A percentile compares a stretch with the other conserved stretches of the same genome.
Evolutionary conservation across 352 stramenopile species (phyloP).

Genomic region (Lagenidium sp.): DNA sequence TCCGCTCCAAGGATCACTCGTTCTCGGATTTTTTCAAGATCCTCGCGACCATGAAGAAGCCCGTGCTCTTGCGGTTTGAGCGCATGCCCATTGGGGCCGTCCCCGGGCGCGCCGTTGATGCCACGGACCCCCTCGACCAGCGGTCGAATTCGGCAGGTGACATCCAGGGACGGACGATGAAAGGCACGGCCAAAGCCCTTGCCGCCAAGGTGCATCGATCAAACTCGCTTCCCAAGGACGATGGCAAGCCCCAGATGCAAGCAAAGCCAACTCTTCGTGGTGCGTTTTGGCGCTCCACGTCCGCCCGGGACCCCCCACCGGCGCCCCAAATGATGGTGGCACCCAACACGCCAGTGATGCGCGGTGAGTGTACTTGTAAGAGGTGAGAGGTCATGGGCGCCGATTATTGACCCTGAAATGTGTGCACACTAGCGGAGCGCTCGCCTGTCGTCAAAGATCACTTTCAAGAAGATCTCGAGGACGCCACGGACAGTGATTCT

Average conservation of each 20-base stretch:
- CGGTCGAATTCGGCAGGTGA: slow-evolving; percentile 28
- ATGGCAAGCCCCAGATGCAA: slow-evolving; percentile 22
- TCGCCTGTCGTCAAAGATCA: too few relatives aligned
- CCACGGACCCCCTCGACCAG: slow-evolving; percentile 13
- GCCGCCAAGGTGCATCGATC: slow-evolving; percentile 35
- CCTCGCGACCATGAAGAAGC: slow-evolving; percentile 85
- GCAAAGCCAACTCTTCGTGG: slow-evolving; percentile 26
- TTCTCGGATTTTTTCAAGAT: slow-evolving; percentile 89
- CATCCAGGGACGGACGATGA: slow-evolving; percentile 17
- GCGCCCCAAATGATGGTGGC: slow-evolving; percentile 1
- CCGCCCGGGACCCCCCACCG: slow-evolving; percentile 23
- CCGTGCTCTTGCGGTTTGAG: slow-evolving; percentile 78
- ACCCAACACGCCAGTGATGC: slow-evolving; percentile 2
- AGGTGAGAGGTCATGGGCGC: too few relatives aligned
- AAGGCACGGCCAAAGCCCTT: slow-evolving; percentile 14
- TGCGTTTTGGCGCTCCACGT: slow-evolving; percentile 49
- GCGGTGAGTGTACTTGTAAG: neutral
- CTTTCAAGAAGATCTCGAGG: too few relatives aligned
- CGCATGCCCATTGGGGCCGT: slow-evolving; percentile 42
- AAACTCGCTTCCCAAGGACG: slow-evolving; percentile 46
- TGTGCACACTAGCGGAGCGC: neutral
- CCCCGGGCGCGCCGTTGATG: neutral
- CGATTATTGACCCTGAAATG: neutral
- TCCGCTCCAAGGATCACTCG: slow-evolving; percentile 80
- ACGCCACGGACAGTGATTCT: too few relatives aligned